Base-by-base conservation (phyloP, 768 basidiomycete species). In the Baorangia bicolor region DNA sequence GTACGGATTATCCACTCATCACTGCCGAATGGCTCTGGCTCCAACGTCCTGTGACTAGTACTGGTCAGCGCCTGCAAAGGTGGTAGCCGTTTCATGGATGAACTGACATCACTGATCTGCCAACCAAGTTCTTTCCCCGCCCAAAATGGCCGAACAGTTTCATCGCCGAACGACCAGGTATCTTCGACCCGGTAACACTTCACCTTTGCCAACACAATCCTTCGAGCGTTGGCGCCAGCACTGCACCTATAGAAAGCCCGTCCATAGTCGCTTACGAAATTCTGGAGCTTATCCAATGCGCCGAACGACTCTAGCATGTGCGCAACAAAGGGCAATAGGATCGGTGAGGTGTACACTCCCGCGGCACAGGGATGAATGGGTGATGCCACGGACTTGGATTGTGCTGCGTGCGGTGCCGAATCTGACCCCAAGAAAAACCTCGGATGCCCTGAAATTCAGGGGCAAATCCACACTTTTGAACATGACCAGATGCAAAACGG, bases 381-480 rank as follows among this genome's bases (percentile, higher is more conserved):
- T 5, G 85, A 82, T 57, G 90, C 83, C 18, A 81, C 85, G 5
- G 88, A 81, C 72, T 94, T 88, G 50, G 79, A 75, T 28, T 76
- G 69, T 30, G 80, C 79, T 5, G 90, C 86, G 72, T 99, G 97
- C 38, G 97, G 97, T 1, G 97, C 97, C 28, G 91, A 94, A 73
- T 99, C 97, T 18, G 92, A 95, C 20, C 97, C 97, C 52, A 99
- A 79, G 83, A 99, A 99, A 74, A 99, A 99, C 45, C 91, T 86
- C 4, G 93, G 88, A 71, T 96, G 90, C 4, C 95, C 95, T 85
- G 62, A 23, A 45, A 52, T 37, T 57, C 20, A 51, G 42, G 34
- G 12, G 9, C 13, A 16, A 30, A 35, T 35, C 41, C 37, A 35
- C 35, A 2, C 34, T 21, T 13, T 25, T 21, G 18, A 49, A 37